Conservation (phyloP, 2,329 filamentous ascomycete species). For the Cladophialophora chaetospira region DNA sequence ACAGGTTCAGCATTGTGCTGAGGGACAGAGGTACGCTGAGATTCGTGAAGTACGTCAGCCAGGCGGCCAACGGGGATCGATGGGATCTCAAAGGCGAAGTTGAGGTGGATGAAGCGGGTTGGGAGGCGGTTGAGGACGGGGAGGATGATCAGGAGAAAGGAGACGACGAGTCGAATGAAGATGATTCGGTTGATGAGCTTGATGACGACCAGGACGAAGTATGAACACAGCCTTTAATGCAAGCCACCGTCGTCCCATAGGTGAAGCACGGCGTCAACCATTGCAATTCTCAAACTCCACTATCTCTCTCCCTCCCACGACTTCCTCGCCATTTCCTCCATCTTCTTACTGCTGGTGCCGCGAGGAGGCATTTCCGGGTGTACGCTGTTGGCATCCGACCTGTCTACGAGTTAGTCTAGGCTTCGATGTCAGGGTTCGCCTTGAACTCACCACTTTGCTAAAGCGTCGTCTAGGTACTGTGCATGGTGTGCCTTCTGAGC, state of each 20-base stretch:
- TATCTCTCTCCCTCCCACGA: too few species aligned
- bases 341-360: neutral
- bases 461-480: neutral
- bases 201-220: slow-evolving; percentile 9
- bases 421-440: neutral
- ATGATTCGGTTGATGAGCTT: slow-evolving; percentile 1
- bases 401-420: neutral
- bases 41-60: slow-evolving; percentile 95
- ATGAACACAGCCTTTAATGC: neutral
- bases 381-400: neutral
- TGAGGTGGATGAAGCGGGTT: slow-evolving; percentile 41
- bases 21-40: slow-evolving; percentile 82
- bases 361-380: neutral
- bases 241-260: neutral
- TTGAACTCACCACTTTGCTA: neutral
- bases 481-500: neutral
- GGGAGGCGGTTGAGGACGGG: slow-evolving; percentile 28
- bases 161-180: slow-evolving; percentile 22
- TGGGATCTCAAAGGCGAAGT: slow-evolving; percentile 87
- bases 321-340: neutral
- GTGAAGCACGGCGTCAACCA: too few species aligned
- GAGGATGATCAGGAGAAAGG: slow-evolving; percentile 29
- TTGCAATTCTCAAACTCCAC: too few species aligned
- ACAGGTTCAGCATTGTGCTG: slow-evolving; percentile 85
- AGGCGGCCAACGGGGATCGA: slow-evolving; percentile 78